A percentile compares a stretch with the other conserved stretches of the same genome.
Conservation (phyloP, 75 land plant genomes). For the Pinus taeda region DNA sequence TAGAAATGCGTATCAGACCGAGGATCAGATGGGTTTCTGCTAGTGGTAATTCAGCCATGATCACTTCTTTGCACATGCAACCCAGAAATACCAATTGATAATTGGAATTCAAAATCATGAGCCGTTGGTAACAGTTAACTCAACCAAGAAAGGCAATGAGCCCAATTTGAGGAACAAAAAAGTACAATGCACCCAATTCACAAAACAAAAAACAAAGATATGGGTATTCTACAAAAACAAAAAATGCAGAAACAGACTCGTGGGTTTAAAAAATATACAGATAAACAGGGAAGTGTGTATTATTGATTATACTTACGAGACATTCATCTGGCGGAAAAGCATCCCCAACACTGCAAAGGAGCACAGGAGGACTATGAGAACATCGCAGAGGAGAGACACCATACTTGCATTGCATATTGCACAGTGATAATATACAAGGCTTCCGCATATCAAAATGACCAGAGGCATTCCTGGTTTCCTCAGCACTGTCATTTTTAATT, state of each 20-base stretch:
- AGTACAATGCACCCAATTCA: neutral
- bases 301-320: conserved; percentile 45
- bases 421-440: conserved; percentile 89
- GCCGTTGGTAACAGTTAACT: too few species aligned
- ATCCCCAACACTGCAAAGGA: conserved; percentile 91
- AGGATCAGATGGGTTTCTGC: too few species aligned
- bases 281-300: neutral
- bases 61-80: too few species aligned
- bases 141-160: neutral
- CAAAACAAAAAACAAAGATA: neutral
- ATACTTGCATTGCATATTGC: conserved; percentile 55
- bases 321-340: conserved; percentile 87
- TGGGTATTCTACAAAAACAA: neutral
- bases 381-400: conserved; percentile 77
- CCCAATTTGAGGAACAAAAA: neutral
- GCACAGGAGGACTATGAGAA: conserved; percentile 80
- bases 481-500: neutral
- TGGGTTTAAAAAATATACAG: neutral
- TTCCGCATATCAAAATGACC: conserved; percentile 63
- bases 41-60: too few species aligned
- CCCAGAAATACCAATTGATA: too few species aligned
- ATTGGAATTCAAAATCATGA: too few species aligned
- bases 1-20: too few species aligned
- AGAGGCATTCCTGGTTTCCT: conserved; percentile 35
- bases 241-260: neutral